These are phyloP conservation scores for Pyricularia grisea DNA, from an alignment of 2,329 filamentous ascomycete species.

Conservation along the genomic window DNA sequence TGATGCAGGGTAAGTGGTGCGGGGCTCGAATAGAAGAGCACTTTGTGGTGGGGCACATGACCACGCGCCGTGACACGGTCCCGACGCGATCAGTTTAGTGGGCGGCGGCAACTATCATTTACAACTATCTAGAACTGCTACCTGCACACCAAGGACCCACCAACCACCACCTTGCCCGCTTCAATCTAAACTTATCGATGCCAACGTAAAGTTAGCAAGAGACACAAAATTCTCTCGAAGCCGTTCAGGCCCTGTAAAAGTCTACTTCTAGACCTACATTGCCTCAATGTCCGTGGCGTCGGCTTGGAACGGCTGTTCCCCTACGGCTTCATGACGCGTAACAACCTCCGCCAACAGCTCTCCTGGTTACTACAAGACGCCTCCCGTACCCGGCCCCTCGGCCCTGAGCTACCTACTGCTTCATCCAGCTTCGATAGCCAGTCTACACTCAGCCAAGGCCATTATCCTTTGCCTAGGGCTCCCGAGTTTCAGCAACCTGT, in stretches of 20 bases:
- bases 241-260: background rate
- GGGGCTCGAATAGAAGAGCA: background rate
- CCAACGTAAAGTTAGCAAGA: background rate
- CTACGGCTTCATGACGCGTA: constrained; percentile 50
- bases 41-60: constrained; percentile 6
- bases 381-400: constrained; percentile 25
- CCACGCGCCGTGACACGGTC: constrained; percentile 4
- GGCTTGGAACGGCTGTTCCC: constrained; percentile 23
- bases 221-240: background rate
- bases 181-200: background rate
- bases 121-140: background rate
- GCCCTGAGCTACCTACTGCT: constrained; percentile 25
- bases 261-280: background rate
- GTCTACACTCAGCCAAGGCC: background rate
- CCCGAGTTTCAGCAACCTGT: background rate
- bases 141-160: background rate
- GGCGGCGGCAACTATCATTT: background rate
- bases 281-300: constrained; percentile 14
- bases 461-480: background rate
- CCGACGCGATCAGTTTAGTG: background rate
- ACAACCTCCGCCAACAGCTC: constrained; percentile 49
- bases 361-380: constrained; percentile 46
- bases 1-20: background rate
- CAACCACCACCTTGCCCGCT: background rate
- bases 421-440: constrained; percentile 15